Evolutionary conservation across 164 flowering plant genomes (phyloP), one percentile per base, ranked within the genome.

Genomic region (Brasenia schreberi): DNA sequence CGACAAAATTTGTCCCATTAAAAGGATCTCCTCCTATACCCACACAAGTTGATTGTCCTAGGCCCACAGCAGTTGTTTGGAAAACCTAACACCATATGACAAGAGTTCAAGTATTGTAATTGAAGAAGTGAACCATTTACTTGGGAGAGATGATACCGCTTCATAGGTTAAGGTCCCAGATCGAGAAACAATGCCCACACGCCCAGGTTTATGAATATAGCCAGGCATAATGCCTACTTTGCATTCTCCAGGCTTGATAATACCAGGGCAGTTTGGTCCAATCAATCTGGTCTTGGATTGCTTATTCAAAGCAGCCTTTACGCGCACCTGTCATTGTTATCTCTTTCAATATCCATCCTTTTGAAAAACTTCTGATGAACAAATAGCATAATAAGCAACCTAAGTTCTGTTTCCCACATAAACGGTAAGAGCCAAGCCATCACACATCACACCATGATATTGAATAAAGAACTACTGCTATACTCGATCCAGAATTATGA

Each of bases 181-280:
- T 49, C 99, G 85, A 61, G 99, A 94, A 61, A 94, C 99, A 78
- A 94, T 94, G 69, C 99, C 97, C 3, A 94, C 65, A 61, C 96
- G 91, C 4, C 99, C 99, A 68, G 99, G 99, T 78, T 94, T 94
- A 80, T 94, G 99, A 69, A 94, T 94, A 79, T 94, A 94, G 5
- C 99, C 97, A 64, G 99, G 99, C 99, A 94, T 94, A 61, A 94
- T 94, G 43, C 99, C 99, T 66, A 94, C 87, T 69, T 94, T 94
- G 78, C 99, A 94, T 75, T 94, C 99, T 67, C 99, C 99, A 43
- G 99, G 99, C 78, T 94, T 94, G 63, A 94, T 94, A 67, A 94
- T 91, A 49, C 99, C 97, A 75, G 99, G 99, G 72, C 99, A 94
- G 74, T 94, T 94, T 53, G 99, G 99, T 17, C 98, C 98, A 77